Base-by-base conservation (phyloP, 2,329 filamentous ascomycete genomes). In the Botrytis medusae region DNA sequence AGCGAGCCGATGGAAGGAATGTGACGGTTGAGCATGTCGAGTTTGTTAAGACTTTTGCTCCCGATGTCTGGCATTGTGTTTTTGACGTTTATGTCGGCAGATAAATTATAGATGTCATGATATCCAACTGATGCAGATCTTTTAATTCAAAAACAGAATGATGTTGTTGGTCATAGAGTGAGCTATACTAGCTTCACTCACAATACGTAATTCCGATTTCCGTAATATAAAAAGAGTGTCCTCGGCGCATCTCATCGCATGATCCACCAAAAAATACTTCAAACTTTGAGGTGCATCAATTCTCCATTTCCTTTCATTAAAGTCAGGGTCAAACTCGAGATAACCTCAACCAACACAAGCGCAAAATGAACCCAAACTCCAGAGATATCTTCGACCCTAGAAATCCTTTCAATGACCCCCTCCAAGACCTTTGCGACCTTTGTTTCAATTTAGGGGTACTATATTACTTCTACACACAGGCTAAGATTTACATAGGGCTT, bases 11-110 rank as follows among this genome's bases (percentile, higher is more conserved):
- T 57, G 37, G 63, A 2, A 71, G 76, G 32, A 72, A 54, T 25
- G 81, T 83, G 20, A 78, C 77, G 37, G 84, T 87, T 51, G 86
- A 87, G 75, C 87, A 91, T 81, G 86, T 90, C 57, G 89, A 92
- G 82, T 83, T 85, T 76, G 90, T 92, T 79, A 92, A 92, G 84
- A 91, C 89, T 69, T 92, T 89, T 84, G 90, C 90, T 77, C 90
- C 90, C 42, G 88, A 86, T 0, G 89, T 92, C 12, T 91, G 89
- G 89, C 90, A 92, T 82, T 90, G 88, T 77, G 90, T 92, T 72
- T 92, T 91, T 82, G 90, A 92, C 81, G 83, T 91, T 32, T 84
- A 83, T 71, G 67, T 81, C 22, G 48, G 59, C 32, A 71, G n/a
- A 64, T 40, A 18, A 25, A 42, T 1, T 22, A 54, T 32, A 5